phyloP scores from a whole-genome alignment of 495 filamentous ascomycete genomes.

The Jackrogersella minutella region DNA sequence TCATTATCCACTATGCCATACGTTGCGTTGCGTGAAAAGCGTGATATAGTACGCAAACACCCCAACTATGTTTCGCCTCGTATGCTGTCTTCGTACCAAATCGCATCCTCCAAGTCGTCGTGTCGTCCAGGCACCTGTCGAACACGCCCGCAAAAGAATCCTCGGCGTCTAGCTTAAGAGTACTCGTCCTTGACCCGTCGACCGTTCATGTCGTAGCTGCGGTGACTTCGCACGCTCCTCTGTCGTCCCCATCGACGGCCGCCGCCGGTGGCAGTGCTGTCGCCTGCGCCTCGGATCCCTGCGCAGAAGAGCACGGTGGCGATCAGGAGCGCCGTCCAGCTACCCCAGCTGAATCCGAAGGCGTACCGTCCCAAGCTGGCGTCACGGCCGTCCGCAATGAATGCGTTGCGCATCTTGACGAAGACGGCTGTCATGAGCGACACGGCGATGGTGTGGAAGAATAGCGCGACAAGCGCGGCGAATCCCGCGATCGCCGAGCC shows the following conservation, averaged over 20 bases:
- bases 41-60: too few species aligned
- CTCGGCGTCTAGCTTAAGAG: too few species aligned
- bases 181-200: conserved; percentile 72
- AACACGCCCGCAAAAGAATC: too few species aligned
- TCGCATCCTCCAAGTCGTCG: not conserved
- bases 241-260: conserved; percentile 46
- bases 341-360: conserved; percentile 88
- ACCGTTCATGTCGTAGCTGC: conserved; percentile 55
- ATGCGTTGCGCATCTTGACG: conserved; percentile 77
- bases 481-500: conserved; percentile 55
- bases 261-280: not conserved
- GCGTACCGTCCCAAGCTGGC: conserved; percentile 74
- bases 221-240: conserved; percentile 48
- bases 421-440: conserved; percentile 67
- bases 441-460: conserved; percentile 57
- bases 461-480: conserved; percentile 47
- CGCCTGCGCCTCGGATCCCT: conserved; percentile 45
- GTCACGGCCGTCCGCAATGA: conserved; percentile 62
- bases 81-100: not conserved
- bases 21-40: too few species aligned
- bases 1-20: conserved; percentile 4
- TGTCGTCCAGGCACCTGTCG: too few species aligned
- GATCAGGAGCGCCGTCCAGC: conserved; percentile 72
- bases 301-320: conserved; percentile 76
- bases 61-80: too few species aligned